Evolutionary conservation across 495 filamentous ascomycete species (phyloP).

Genomic region (Lasiosphaeria hispida): DNA sequence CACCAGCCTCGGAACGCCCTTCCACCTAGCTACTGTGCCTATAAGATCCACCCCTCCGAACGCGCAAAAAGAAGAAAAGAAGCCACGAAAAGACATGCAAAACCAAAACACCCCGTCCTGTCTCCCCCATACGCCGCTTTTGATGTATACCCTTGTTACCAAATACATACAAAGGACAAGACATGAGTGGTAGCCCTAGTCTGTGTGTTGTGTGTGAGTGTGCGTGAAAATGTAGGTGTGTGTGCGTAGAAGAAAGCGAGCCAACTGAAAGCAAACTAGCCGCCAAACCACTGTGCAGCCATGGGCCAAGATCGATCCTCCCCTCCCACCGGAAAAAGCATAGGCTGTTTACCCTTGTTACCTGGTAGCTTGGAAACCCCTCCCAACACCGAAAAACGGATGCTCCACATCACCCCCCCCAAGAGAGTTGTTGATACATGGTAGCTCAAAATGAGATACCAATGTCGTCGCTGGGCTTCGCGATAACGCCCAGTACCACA

Average conservation of each 20-base stretch:
- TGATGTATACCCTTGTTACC: constrained; percentile 29
- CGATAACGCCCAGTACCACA: no score
- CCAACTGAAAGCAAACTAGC: no score
- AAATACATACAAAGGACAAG: constrained; percentile 20
- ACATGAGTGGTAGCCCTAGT: no score
- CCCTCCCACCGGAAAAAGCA: constrained; percentile 14
- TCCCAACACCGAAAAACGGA: no score
- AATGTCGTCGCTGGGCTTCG: no score
- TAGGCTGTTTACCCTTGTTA: constrained; percentile 16
- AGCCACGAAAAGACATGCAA: constrained; percentile 9
- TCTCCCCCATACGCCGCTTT: constrained; percentile 25
- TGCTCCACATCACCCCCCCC: constrained; percentile 22
- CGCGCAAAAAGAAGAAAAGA: constrained; percentile 1
- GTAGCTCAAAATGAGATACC: constrained; percentile 1
- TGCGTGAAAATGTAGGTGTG: no score
- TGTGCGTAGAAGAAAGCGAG: no score
- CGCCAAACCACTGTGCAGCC: no score
- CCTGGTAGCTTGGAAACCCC: constrained; percentile 24
- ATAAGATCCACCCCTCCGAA: not conserved
- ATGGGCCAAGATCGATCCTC: not conserved
- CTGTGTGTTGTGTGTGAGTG: no score
- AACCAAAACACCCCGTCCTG: constrained; percentile 7
- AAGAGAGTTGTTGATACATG: constrained; percentile 34
- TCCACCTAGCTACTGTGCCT: not conserved
- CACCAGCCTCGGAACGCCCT: not conserved